phyloP scores from a whole-genome alignment of 2,329 filamentous ascomycete species.

The Epichloe hybrida region DNA sequence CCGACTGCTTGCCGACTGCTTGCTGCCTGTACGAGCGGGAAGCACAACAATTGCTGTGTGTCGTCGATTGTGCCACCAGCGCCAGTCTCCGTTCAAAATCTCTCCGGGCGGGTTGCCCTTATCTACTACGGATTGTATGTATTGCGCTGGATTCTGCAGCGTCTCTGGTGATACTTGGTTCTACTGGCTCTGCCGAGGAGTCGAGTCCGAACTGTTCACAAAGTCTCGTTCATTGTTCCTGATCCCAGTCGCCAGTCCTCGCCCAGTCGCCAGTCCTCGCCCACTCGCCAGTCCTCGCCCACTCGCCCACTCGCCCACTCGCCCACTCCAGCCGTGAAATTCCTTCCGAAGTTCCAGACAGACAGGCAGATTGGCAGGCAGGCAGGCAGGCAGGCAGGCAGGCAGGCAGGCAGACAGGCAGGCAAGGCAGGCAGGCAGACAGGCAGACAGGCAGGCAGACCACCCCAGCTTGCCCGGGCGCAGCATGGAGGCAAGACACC shows the following conservation, averaged over 20 bases:
- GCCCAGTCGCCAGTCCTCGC: not conserved
- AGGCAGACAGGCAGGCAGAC: no score
- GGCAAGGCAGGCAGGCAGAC: accelerated
- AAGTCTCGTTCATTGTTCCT: not conserved
- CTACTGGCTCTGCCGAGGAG: no score
- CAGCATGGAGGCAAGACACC: constrained; percentile 3
- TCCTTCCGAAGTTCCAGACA: not conserved
- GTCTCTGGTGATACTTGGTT: no score
- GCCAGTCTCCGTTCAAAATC: not conserved
- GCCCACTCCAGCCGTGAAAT: not conserved
- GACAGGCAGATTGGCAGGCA: not conserved
- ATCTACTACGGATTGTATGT: no score
- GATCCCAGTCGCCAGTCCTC: not conserved
- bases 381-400: no score
- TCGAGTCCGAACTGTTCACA: not conserved
- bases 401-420: no score
- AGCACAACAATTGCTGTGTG: no score
- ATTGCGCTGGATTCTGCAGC: no score
- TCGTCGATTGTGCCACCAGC: not conserved
- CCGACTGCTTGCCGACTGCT: not conserved
- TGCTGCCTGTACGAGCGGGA: not conserved
- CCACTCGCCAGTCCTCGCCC: no score
- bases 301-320: no score
- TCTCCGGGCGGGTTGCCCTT: not conserved
- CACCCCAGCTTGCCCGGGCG: not conserved